Percentiles rank a stretch among this genome's conserved stretches.
phyloP scores from a whole-genome alignment of 108 stramenopile species.

The Licmophora abbreviata region DNA sequence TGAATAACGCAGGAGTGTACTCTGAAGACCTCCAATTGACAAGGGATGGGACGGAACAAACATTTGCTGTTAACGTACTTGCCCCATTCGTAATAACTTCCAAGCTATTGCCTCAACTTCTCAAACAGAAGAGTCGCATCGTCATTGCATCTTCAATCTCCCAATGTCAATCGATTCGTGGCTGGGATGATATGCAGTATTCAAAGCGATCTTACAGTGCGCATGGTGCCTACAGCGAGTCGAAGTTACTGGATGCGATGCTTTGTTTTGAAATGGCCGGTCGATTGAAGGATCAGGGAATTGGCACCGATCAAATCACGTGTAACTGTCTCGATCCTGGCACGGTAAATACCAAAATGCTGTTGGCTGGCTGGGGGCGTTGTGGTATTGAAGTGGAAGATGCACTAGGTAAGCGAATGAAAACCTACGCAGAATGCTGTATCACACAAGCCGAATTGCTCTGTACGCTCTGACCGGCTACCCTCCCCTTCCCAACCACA shows the following conservation, averaged over 20 bases:
- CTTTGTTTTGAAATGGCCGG: slow-evolving; percentile 52
- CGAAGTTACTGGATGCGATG: slow-evolving; percentile 70
- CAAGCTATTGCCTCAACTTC: slow-evolving; percentile 47
- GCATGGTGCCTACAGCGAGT: slow-evolving; percentile 73
- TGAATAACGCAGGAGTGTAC: slow-evolving; percentile 88
- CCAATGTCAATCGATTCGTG: slow-evolving; percentile 35
- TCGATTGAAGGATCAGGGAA: slow-evolving; percentile 17
- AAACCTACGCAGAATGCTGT: no score
- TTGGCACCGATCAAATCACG: slow-evolving; percentile 17
- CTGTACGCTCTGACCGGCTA: no score
- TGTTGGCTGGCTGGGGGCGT: slow-evolving; percentile 87
- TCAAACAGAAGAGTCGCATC: slow-evolving; percentile 33
- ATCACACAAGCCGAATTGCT: no score
- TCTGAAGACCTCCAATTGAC: slow-evolving; percentile 20
- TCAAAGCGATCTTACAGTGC: slow-evolving; percentile 52
- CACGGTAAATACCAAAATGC: slow-evolving; percentile 93
- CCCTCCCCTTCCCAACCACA: no score
- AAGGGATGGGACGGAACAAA: slow-evolving; percentile 51
- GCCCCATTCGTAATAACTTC: slow-evolving; percentile 83
- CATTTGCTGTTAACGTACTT: slow-evolving; percentile 81
- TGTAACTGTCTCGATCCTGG: slow-evolving; percentile 77
- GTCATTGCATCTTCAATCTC: slow-evolving; percentile 64
- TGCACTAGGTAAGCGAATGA: no score
- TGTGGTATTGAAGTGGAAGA: slow-evolving; percentile 56
- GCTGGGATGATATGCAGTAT: slow-evolving; percentile 18